Evolutionary conservation across 805 yeast species (phyloP), one percentile per base, ranked within the genome.

Genomic region (Teunomyces kruisii): DNA sequence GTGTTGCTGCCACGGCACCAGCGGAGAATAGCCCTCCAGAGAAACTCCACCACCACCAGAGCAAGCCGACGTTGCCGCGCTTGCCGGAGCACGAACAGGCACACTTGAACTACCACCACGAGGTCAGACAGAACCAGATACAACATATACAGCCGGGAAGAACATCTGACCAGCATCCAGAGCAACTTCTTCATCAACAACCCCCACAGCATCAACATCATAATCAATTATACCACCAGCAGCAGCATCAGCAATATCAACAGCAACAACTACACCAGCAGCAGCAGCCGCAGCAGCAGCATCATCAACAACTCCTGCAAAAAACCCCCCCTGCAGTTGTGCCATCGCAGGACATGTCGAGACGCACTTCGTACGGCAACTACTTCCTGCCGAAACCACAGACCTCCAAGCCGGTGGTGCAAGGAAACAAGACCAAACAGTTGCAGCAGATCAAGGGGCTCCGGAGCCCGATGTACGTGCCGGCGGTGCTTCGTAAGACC

Each of bases 391-490:
- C 40, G 19, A 26, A 37, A 15, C 31, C 32, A 12, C 30, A 22
- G 30, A 16, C 40, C 9, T 14, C 32, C 3, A 15, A 29, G 9
- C 40, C 19, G 15, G 9, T 28, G 10, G 30, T 15, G 10, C 9
- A 26, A 3, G 28, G 28, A 8, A 26, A 13, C 14, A 27, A 27
- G 40, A 29, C 52, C 39, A 53, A 63, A 39, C 70, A 70, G 47
- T 61, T 84, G 16, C 85, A 83, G 59, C 95, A 89, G 57, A 81
- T 90, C 49, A 81, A 82, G 46, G 85, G 84, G 39, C 91, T 89
- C 51, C 80, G 89, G 61, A 85, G 88, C 57, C 97, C 97, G 8
- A 70, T 91, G 70, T 91, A 89, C 57, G 75, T 86, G 0, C 98
- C 98, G 0, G 97, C 97, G 0, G 98, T 91, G 9, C 71, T 91